These are phyloP conservation scores for Falciphora oryzae DNA, from an alignment of 2,329 filamentous ascomycete genomes.

Conservation along the genomic window DNA sequence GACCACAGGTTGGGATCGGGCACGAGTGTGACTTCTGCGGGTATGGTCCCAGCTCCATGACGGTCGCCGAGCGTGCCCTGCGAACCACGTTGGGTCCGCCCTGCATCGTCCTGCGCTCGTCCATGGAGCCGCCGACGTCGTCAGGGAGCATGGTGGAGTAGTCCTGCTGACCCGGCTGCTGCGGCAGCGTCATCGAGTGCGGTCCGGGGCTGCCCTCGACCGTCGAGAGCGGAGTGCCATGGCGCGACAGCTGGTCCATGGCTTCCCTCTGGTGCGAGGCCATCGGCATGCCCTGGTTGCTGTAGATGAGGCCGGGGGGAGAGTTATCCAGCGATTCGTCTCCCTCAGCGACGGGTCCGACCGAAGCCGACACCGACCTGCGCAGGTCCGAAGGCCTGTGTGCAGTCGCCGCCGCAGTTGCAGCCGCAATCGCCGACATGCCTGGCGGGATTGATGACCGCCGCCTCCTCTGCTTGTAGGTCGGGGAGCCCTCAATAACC, in stretches of 20 bases:
- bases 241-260: constrained; percentile 75
- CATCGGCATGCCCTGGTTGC: constrained; percentile 61
- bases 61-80: constrained; percentile 86
- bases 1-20: constrained; percentile 96
- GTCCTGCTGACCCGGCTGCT: constrained; percentile 53
- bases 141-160: constrained; percentile 58
- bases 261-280: constrained; percentile 67
- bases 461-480: constrained; percentile 94
- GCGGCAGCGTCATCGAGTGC: constrained; percentile 62
- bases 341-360: constrained; percentile 73
- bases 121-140: constrained; percentile 55
- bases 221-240: constrained; percentile 82
- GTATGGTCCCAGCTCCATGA: constrained; percentile 94
- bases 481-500: constrained; percentile 95
- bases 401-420: constrained; percentile 42
- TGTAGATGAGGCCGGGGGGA: constrained; percentile 68
- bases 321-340: constrained; percentile 77
- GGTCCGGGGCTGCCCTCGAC: constrained; percentile 77
- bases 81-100: constrained; percentile 72
- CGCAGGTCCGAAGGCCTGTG: constrained; percentile 85
- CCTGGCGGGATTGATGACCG: constrained; percentile 87
- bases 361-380: constrained; percentile 82
- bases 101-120: constrained; percentile 63
- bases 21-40: constrained; percentile 98
- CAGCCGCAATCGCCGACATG: constrained; percentile 61